These are phyloP conservation scores for Jimgerdemannia lactiflua DNA, from an alignment of 192 early-diverging fungal genomes.

Conservation along the genomic window DNA sequence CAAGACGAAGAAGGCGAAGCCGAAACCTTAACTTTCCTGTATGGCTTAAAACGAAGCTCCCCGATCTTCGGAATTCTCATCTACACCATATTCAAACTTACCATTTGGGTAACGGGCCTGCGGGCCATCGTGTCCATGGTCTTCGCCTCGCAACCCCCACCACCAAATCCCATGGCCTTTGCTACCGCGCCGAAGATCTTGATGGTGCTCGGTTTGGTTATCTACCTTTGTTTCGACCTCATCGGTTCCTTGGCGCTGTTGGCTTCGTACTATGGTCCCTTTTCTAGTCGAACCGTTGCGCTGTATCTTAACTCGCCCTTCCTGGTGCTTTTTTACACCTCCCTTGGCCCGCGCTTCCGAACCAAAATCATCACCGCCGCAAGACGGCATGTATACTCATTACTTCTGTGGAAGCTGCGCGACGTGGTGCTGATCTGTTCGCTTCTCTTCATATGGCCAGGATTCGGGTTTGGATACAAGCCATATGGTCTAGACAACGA, in stretches of 20 bases:
- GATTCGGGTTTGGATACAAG: conserved; percentile 9
- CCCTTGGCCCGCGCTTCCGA: conserved; percentile 4
- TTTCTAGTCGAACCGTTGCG: neutral
- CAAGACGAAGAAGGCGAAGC: neutral
- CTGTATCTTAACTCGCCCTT: conserved; percentile 7
- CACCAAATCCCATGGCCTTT: conserved; percentile 1
- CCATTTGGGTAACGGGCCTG: no score
- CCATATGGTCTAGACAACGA: neutral
- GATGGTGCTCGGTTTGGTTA: conserved; percentile 12
- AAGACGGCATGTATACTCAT: neutral
- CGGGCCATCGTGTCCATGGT: no score
- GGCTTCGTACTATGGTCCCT: conserved; percentile 9
- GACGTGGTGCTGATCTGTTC: conserved; percentile 4
- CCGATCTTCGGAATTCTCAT: conserved; percentile 7
- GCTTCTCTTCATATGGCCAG: conserved; percentile 5
- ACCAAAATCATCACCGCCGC: conserved; percentile 5
- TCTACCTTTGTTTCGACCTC: conserved; percentile 7
- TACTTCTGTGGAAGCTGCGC: conserved; percentile 9
- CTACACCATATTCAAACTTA: neutral
- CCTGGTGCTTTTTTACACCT: conserved; percentile 5
- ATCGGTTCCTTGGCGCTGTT: conserved; percentile 6
- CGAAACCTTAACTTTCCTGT: neutral
- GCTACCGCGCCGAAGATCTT: neutral
- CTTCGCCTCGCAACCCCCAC: neutral
- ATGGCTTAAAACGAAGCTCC: neutral